phyloP scores from a whole-genome alignment of 495 filamentous ascomycete genomes.

The Talaromyces liani region DNA sequence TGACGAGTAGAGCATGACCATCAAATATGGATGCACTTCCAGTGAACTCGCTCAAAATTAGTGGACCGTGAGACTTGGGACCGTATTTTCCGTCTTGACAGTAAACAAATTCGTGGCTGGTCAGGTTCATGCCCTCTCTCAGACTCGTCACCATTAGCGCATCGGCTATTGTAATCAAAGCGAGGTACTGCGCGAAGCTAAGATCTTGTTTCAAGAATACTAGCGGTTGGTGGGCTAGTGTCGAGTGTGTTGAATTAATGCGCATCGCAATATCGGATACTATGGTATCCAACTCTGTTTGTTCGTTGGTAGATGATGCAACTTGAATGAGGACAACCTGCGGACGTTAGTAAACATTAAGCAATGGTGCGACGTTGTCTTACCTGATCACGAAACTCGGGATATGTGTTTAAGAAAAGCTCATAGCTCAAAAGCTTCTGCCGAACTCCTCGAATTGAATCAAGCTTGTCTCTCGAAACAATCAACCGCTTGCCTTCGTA shows the following conservation, averaged over 20 bases:
- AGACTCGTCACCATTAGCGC: conserved; percentile 87
- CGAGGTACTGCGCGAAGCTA: conserved; percentile 81
- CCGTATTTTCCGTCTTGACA: conserved; percentile 79
- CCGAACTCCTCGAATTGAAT: conserved; percentile 79
- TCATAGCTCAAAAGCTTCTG: conserved; percentile 92
- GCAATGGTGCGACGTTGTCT: neutral
- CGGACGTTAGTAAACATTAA: neutral
- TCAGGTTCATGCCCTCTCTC: conserved; percentile 93
- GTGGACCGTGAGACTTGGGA: conserved; percentile 71
- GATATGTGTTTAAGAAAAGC: conserved; percentile 86
- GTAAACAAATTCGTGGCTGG: conserved; percentile 84
- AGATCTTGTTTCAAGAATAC: conserved; percentile 96
- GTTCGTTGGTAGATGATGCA: conserved; percentile 78
- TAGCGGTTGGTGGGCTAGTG: conserved; percentile 79
- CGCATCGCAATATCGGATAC: conserved; percentile 88
- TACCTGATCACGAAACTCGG: conserved; percentile 74
- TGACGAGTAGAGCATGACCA: conserved; percentile 62
- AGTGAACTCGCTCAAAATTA: conserved; percentile 94
- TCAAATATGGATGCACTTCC: conserved; percentile 77
- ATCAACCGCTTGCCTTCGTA: conserved; percentile 84
- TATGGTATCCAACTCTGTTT: conserved; percentile 75
- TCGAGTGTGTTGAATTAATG: conserved; percentile 82
- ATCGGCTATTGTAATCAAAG: conserved; percentile 79
- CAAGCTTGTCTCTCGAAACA: conserved; percentile 87
- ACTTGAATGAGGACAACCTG: conserved; percentile 84